Evolutionary conservation across 164 flowering plant genomes (phyloP).

Genomic region (Tinospora cordifolia): DNA sequence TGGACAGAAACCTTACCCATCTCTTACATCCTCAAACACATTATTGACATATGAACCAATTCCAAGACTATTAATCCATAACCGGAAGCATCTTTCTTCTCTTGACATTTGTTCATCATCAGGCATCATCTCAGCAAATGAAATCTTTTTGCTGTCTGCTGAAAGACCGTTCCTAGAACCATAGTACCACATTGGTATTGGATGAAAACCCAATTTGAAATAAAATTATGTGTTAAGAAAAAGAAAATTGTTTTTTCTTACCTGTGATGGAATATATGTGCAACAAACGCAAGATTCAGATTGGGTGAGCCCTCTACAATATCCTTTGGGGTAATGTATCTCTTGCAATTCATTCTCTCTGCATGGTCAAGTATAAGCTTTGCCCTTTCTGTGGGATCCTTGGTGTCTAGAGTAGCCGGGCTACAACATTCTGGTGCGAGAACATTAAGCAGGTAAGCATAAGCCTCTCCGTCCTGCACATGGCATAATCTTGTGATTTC

Average conservation of each 20-base stretch:
- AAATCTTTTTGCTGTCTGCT: slow-evolving; percentile 50
- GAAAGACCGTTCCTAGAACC: slow-evolving; percentile 74
- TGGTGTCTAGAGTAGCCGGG: slow-evolving; percentile 55
- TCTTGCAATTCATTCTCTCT: slow-evolving; percentile 79
- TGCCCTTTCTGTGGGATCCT: slow-evolving; percentile 73
- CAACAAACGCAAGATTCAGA: slow-evolving; percentile 87
- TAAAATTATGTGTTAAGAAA: background rate
- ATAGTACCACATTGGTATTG: background rate
- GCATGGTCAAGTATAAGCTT: slow-evolving; percentile 77
- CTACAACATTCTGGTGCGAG: slow-evolving; percentile 84
- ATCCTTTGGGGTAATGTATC: slow-evolving; percentile 68
- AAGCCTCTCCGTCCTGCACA: slow-evolving; percentile 86
- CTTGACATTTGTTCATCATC: slow-evolving; percentile 79
- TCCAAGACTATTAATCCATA: slow-evolving; percentile 93
- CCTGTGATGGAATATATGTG: slow-evolving; percentile 90
- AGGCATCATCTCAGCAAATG: slow-evolving; percentile 89
- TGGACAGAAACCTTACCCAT: slow-evolving; percentile 52
- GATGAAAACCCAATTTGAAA: background rate
- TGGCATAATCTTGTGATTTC: slow-evolving; percentile 3
- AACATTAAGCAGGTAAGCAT: slow-evolving; percentile 83
- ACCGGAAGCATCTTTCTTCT: slow-evolving; percentile 80
- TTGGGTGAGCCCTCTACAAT: slow-evolving; percentile 83
- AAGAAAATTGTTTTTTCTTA: slow-evolving; percentile 15
- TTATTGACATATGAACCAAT: slow-evolving; percentile 63
- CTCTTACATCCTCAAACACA: slow-evolving; percentile 89